A percentile compares a stretch with the other conserved stretches of the same genome.
phyloP scores from a whole-genome alignment of 768 basidiomycete species.

The Coprinellus micaceus region DNA sequence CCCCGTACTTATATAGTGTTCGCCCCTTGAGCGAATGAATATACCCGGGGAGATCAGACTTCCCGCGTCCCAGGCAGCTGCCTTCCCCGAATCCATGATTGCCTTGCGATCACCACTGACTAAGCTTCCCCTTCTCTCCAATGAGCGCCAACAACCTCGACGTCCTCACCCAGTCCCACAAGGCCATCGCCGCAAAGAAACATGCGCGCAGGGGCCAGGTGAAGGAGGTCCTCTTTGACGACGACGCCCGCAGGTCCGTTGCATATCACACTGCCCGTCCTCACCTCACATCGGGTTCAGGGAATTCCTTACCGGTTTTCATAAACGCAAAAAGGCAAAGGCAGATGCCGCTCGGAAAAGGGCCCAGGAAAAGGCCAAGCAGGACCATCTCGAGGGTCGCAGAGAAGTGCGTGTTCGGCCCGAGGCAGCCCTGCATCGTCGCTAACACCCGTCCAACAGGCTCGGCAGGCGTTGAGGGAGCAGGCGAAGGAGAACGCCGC shows the following conservation, averaged over 20 bases:
- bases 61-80: slow-evolving; percentile 8
- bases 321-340: slow-evolving; percentile 86
- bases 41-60: slow-evolving; percentile 8
- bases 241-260: slow-evolving; percentile 70
- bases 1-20: too few species aligned
- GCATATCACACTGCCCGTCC: slow-evolving; percentile 5
- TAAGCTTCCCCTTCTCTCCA: slow-evolving; percentile 20
- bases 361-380: slow-evolving; percentile 74
- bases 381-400: slow-evolving; percentile 67
- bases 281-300: slow-evolving; percentile 37
- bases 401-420: slow-evolving; percentile 56
- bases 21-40: not conserved
- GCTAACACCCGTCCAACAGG: slow-evolving; percentile 39
- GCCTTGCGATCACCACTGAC: slow-evolving; percentile 20
- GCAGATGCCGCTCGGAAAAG: slow-evolving; percentile 71
- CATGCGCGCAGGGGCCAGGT: slow-evolving; percentile 64
- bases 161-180: slow-evolving; percentile 60
- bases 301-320: slow-evolving; percentile 90
- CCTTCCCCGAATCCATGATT: slow-evolving; percentile 15
- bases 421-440: slow-evolving; percentile 11
- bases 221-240: slow-evolving; percentile 83
- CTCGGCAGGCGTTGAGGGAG: slow-evolving; percentile 73
- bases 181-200: slow-evolving; percentile 63
- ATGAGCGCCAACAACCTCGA: slow-evolving; percentile 38
- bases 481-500: slow-evolving; percentile 75